phyloP scores from a whole-genome alignment of 805 yeast genomes.

The Teunomyces pallodes region DNA sequence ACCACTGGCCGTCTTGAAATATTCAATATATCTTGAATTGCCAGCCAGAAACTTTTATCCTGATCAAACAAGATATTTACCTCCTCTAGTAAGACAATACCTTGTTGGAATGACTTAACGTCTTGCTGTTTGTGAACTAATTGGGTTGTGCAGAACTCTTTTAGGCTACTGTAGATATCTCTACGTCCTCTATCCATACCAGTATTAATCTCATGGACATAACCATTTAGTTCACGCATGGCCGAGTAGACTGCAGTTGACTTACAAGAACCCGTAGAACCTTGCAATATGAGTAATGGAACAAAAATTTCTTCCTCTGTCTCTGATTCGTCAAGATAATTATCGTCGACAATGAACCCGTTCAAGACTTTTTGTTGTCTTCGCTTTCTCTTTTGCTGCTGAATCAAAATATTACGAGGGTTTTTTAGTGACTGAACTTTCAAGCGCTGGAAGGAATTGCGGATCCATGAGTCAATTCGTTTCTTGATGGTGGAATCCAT shows the following conservation, averaged over 20 bases:
- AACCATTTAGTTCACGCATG: slow-evolving; percentile 59
- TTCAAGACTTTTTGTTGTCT: slow-evolving; percentile 17
- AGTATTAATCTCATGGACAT: slow-evolving; percentile 78
- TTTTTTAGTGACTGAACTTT: slow-evolving; percentile 28
- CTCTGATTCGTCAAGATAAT: slow-evolving; percentile 18
- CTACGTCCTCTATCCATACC: slow-evolving; percentile 71
- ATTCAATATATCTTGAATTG: slow-evolving; percentile 58
- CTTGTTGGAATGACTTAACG: slow-evolving; percentile 44
- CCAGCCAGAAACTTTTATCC: slow-evolving; percentile 80
- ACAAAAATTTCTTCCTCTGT: slow-evolving; percentile 44
- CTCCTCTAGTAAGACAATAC: slow-evolving; percentile 79
- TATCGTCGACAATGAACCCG: slow-evolving; percentile 41
- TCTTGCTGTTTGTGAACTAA: slow-evolving; percentile 54
- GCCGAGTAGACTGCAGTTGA: slow-evolving; percentile 70
- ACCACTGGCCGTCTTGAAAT: slow-evolving; percentile 69
- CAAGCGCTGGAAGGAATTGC: slow-evolving; percentile 34
- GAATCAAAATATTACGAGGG: slow-evolving; percentile 30
- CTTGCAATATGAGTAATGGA: slow-evolving; percentile 65
- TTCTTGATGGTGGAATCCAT: slow-evolving; percentile 22
- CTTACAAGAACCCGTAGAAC: slow-evolving; percentile 76
- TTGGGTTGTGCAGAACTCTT: slow-evolving; percentile 82
- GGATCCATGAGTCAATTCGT: slow-evolving; percentile 39
- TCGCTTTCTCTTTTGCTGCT: slow-evolving; percentile 20
- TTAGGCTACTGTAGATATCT: slow-evolving; percentile 61
- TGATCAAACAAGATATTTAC: slow-evolving; percentile 76